Conservation (phyloP, 2,329 filamentous ascomycete genomes). For the Phyllosticta citribraziliensis region DNA sequence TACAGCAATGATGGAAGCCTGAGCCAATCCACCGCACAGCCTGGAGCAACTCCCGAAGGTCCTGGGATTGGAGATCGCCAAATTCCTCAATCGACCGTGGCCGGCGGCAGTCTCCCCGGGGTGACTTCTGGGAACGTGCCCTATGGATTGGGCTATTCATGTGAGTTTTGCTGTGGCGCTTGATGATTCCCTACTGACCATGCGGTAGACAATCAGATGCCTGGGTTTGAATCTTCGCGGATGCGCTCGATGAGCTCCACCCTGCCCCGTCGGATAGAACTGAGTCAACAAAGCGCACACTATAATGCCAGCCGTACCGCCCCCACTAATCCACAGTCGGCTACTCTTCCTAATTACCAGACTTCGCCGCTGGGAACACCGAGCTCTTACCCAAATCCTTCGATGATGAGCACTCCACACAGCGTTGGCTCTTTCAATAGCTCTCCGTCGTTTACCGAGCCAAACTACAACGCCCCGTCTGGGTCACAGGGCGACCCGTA, state of each 20-base stretch:
- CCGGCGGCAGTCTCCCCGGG: slow-evolving; percentile 15
- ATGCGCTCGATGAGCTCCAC: slow-evolving; percentile 31
- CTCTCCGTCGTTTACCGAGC: slow-evolving; percentile 25
- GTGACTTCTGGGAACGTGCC: slow-evolving; percentile 20
- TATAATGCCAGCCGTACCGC: slow-evolving; percentile 18
- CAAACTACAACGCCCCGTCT: slow-evolving; percentile 11
- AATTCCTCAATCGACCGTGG: slow-evolving; percentile 1
- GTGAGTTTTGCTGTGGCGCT: slow-evolving; percentile 15
- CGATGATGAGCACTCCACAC: slow-evolving; percentile 25
- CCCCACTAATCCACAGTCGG: slow-evolving; percentile 28
- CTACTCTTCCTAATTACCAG: slow-evolving; percentile 31
- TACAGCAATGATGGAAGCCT: slow-evolving; percentile 23
- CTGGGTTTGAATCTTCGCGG: slow-evolving; percentile 29
- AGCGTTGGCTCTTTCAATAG: slow-evolving; percentile 29
- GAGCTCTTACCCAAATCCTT: slow-evolving; percentile 24
- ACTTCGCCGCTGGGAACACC: slow-evolving; percentile 29
- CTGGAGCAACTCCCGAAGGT: not conserved
- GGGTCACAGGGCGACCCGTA: slow-evolving; percentile 24
- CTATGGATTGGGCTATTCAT: slow-evolving; percentile 30
- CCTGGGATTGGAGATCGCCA: not conserved
- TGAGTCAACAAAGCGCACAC: slow-evolving; percentile 24
- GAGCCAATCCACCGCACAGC: slow-evolving; percentile 1
- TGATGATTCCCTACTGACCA: not conserved
- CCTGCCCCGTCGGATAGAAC: slow-evolving; percentile 30
- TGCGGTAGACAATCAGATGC: slow-evolving; percentile 26